Evolutionary conservation across 306 rosid species (phyloP), one percentile per base, ranked within the genome.

Genomic region (Ormosia emarginata): DNA sequence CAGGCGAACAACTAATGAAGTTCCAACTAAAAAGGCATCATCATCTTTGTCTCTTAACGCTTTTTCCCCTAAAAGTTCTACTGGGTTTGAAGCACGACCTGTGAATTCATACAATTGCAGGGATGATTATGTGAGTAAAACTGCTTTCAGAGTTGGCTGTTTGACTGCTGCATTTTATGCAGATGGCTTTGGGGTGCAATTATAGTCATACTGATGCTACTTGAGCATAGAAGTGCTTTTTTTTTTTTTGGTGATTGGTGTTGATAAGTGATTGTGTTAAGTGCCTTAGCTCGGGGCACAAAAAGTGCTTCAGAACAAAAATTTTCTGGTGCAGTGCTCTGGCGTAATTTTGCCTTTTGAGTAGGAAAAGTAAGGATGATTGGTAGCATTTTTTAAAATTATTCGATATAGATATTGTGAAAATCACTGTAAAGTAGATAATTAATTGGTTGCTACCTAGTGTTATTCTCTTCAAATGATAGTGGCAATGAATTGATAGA

Each of bases 1-100:
- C 80, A 92, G 77, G 61, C 50, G 99, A 62, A 93, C 97, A 29
- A 87, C 91, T 0, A 93, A 84, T 67, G 85, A 81, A 29, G 47
- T 78, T 49, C 17, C 90, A 56, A 63, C 80, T 2, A 68, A 50
- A 29, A 86, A 81, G 5, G 59, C 52, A 0, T 14, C 55, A 6
- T 24, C 63, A 7, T 59, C 43, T 43, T 7, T 44, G 6, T 36
- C 67, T 8, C 13, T 67, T 4, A 67, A 75, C 5, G 62, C 84
- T n/a, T 41, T 47, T 7, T 17, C 72, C 6, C 83, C 59, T 24
- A 72, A 64, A 62, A 81, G 65, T 75, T 72, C 84, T 0, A 44
- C 84, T 24, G 88, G 89, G 41, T 89, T 93, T 83, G 86, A 88
- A 67, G 69, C 85, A 8, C 5, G 6, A 44, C 79, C 85, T 0